phyloP scores from a whole-genome alignment of 345 rosid genomes.

The Linum lewisii region DNA sequence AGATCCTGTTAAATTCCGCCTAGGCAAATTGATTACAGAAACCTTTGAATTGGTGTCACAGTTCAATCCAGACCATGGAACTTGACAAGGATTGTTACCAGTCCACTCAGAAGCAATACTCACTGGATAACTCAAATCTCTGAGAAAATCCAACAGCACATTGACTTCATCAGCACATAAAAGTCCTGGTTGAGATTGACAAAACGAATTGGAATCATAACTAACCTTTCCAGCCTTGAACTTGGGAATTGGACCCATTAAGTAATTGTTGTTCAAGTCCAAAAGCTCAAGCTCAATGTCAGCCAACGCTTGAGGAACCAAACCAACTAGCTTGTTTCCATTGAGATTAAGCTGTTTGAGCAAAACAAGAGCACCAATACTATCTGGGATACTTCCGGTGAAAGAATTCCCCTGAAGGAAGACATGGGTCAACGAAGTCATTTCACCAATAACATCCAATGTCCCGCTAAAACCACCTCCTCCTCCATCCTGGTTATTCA shows the following conservation, averaged over 20 bases:
- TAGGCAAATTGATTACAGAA: slow-evolving; percentile 32
- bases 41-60: slow-evolving; percentile 28
- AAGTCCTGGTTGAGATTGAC: slow-evolving; percentile 31
- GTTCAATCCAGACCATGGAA: slow-evolving; percentile 38
- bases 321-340: slow-evolving; percentile 31
- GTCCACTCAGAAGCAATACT: slow-evolving; percentile 34
- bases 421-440: slow-evolving; percentile 30
- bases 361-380: slow-evolving; percentile 27
- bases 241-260: slow-evolving; percentile 37
- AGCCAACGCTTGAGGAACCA: slow-evolving; percentile 38
- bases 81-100: slow-evolving; percentile 42
- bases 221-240: slow-evolving; percentile 35
- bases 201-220: slow-evolving; percentile 33
- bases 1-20: slow-evolving; percentile 32
- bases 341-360: slow-evolving; percentile 38
- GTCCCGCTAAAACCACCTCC: no score
- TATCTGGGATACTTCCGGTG: slow-evolving; percentile 31
- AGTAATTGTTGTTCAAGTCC: slow-evolving; percentile 33
- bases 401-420: slow-evolving; percentile 51
- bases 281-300: slow-evolving; percentile 28
- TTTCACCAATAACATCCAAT: slow-evolving; percentile 30
- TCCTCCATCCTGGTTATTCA: slow-evolving; percentile 35
- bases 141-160: slow-evolving; percentile 32
- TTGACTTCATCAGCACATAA: slow-evolving; percentile 34
- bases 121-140: slow-evolving; percentile 26